phyloP scores from a whole-genome alignment of 108 stramenopile species.

The Cyclotella kingstonii region DNA sequence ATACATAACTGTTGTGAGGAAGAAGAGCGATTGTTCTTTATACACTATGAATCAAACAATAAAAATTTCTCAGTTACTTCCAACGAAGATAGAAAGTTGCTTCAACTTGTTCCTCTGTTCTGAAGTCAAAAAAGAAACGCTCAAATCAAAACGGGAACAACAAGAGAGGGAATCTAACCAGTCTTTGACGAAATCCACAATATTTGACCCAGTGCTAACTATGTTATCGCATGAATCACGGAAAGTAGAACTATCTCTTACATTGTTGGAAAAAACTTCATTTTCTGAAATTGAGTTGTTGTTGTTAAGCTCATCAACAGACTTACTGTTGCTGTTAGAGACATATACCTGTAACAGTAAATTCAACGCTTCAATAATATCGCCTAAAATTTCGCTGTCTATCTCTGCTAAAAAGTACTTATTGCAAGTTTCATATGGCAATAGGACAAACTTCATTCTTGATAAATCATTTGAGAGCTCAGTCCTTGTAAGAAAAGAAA shows the following conservation, averaged over 20 bases:
- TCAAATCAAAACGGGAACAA: slow-evolving; percentile 35
- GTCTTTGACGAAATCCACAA: slow-evolving; percentile 1
- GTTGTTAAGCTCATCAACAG: too few species aligned
- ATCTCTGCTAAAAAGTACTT: slow-evolving; percentile 31
- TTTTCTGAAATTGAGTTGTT: neutral
- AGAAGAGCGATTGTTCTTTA: neutral
- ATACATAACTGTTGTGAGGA: too few species aligned
- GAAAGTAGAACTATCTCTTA: neutral
- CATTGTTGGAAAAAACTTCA: neutral
- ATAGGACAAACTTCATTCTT: slow-evolving; percentile 1
- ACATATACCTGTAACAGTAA: slow-evolving; percentile 19
- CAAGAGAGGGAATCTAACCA: slow-evolving; percentile 22
- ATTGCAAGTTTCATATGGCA: slow-evolving; percentile 18
- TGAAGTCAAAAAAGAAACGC: slow-evolving; percentile 23
- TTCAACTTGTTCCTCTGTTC: slow-evolving; percentile 21
- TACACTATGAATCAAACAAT: neutral
- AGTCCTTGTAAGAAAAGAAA: slow-evolving; percentile 23
- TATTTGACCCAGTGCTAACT: neutral
- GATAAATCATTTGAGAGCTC: neutral
- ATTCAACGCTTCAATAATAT: slow-evolving; percentile 27
- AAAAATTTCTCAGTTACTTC: neutral
- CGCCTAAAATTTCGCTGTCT: slow-evolving; percentile 30
- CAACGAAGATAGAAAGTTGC: slow-evolving; percentile 16
- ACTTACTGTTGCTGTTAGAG: too few species aligned
- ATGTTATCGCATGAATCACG: neutral